Conservation (phyloP, 345 rosid genomes). For the Raphanus sativus region DNA sequence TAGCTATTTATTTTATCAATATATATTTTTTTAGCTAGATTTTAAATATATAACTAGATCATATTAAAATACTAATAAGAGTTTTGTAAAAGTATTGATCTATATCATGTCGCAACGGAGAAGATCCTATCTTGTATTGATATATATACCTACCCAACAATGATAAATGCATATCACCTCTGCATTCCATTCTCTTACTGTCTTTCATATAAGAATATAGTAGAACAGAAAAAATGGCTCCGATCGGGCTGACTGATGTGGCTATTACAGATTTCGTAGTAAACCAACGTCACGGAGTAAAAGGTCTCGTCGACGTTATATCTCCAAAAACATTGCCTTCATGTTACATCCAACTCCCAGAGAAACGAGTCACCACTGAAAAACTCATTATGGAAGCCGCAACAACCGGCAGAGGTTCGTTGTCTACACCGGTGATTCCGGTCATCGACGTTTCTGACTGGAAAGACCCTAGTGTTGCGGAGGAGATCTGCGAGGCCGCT, state of each 20-base stretch:
- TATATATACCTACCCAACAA: not conserved
- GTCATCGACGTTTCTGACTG: conserved; percentile 23
- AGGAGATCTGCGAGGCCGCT: conserved; percentile 18
- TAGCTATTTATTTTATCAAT: too few relatives aligned
- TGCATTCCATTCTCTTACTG: not conserved
- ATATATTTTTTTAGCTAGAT: too few relatives aligned
- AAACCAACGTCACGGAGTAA: conserved; percentile 42
- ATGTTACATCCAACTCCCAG: conserved; percentile 38
- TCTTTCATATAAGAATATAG: not conserved
- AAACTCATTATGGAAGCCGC: not conserved
- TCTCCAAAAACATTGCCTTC: conserved; percentile 37
- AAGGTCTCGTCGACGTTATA: conserved; percentile 38
- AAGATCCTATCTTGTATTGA: not conserved
- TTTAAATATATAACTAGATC: too few relatives aligned
- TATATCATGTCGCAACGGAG: too few relatives aligned
- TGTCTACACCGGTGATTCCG: not conserved
- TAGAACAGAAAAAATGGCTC: not conserved
- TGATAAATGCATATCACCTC: not conserved
- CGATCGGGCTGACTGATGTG: not conserved
- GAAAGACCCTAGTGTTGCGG: conserved; percentile 1
- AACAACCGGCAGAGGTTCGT: not conserved
- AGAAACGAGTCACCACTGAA: conserved; percentile 23
- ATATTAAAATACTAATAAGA: not conserved
- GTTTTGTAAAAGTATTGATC: too few relatives aligned
- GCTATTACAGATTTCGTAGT: conserved; percentile 38